These are phyloP conservation scores for Lasiodiplodia hormozganensis DNA, from an alignment of 2,329 filamentous ascomycete species.

Conservation along the genomic window DNA sequence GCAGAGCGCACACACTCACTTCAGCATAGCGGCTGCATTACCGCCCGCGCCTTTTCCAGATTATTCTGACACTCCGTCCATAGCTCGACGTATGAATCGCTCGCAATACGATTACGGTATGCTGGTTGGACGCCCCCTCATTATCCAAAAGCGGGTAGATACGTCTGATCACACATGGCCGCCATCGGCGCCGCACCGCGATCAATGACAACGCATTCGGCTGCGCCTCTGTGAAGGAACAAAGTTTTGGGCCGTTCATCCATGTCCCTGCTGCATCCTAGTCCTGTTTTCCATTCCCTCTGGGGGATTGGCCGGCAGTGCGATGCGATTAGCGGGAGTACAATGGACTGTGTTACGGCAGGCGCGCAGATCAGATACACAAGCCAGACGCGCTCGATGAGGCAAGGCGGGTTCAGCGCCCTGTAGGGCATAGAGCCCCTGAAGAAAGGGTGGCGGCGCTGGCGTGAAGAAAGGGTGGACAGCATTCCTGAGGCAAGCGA, in stretches of 20 bases:
- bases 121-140: not conserved
- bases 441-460: conserved; percentile 20
- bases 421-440: conserved; percentile 9
- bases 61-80: not conserved
- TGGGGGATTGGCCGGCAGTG: conserved; percentile 6
- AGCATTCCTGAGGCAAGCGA: conserved; percentile 16
- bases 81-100: not conserved
- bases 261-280: not conserved
- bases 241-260: not conserved
- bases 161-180: conserved; percentile 9
- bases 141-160: not conserved
- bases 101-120: not conserved
- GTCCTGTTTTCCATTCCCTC: not conserved
- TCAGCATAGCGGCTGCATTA: not conserved
- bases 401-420: conserved; percentile 14
- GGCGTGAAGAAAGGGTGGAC: conserved; percentile 14
- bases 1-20: not conserved
- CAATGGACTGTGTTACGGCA: conserved; percentile 10
- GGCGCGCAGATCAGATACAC: not conserved
- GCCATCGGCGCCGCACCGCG: not conserved
- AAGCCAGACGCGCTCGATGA: not conserved
- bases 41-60: not conserved
- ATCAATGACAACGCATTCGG: conserved; percentile 7
- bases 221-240: not conserved
- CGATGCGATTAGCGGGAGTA: not conserved